Conservation (phyloP, 2,329 filamentous ascomycete genomes). For the Botryotinia globosa region DNA sequence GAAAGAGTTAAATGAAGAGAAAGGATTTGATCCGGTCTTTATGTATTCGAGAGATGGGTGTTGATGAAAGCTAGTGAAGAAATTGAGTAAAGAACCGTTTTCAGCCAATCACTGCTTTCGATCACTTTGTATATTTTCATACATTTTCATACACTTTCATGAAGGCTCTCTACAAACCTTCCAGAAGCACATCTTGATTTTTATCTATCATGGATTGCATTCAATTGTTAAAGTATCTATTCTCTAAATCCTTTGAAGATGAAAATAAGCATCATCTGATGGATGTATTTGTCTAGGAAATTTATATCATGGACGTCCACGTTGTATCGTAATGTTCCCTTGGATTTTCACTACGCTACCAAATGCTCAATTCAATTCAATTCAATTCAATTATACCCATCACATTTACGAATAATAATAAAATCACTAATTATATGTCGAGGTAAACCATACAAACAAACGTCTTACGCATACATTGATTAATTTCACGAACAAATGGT, state of each 20-base stretch:
- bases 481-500: slow-evolving; percentile 21
- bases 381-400: neutral
- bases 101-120: slow-evolving; percentile 36
- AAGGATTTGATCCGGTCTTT: slow-evolving; percentile 36
- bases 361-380: neutral
- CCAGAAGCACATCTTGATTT: slow-evolving; percentile 5
- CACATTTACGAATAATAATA: neutral
- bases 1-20: slow-evolving; percentile 27
- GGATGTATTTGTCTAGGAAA: neutral
- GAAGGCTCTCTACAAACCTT: slow-evolving; percentile 12
- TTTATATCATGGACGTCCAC: neutral
- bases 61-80: slow-evolving; percentile 24
- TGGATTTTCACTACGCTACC: neutral
- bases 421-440: slow-evolving; percentile 24
- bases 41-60: slow-evolving; percentile 32
- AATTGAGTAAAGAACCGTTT: slow-evolving; percentile 34
- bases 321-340: neutral
- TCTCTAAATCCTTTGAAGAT: neutral
- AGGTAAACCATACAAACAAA: slow-evolving; percentile 29
- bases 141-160: neutral
- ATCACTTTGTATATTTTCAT: slow-evolving; percentile 21
- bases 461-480: slow-evolving; percentile 23
- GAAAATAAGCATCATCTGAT: neutral
- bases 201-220: neutral
- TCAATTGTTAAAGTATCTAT: neutral